phyloP scores from a whole-genome alignment of 257 asterid genomes.

The Solanum microdontum region DNA sequence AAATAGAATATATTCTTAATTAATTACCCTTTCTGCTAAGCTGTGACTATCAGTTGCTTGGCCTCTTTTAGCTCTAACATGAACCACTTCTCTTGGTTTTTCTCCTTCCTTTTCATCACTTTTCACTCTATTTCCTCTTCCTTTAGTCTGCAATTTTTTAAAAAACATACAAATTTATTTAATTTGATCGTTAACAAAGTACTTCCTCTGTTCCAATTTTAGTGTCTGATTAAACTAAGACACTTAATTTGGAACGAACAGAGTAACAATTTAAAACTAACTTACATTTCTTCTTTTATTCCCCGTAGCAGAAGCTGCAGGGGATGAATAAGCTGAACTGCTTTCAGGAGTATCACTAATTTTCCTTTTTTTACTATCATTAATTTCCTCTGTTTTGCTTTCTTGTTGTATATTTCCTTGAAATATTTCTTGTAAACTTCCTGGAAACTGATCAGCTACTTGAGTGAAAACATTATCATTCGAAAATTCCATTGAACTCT shows the following conservation, averaged over 20 bases:
- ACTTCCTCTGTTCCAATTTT: neutral
- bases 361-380: constrained; percentile 36
- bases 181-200: neutral
- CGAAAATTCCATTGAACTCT: constrained; percentile 24
- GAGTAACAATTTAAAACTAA: neutral
- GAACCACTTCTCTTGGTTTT: constrained; percentile 55
- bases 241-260: neutral
- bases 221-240: neutral
- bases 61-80: constrained; percentile 88
- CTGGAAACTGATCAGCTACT: constrained; percentile 16
- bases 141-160: neutral
- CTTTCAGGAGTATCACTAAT: constrained; percentile 27
- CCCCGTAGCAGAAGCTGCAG: constrained; percentile 35
- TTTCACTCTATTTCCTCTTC: constrained; percentile 38
- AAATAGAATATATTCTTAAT: neutral
- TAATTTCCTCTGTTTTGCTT: constrained; percentile 32
- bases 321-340: constrained; percentile 44
- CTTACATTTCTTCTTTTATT: constrained; percentile 29
- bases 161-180: neutral
- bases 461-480: constrained; percentile 14
- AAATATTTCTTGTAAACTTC: constrained; percentile 20
- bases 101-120: constrained; percentile 28
- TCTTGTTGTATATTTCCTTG: constrained; percentile 14
- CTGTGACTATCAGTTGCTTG: constrained; percentile 96
- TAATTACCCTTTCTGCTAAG: constrained; percentile 76